These are phyloP conservation scores for Leishmania mexicana DNA, from an alignment of 208 protist species.

Conservation along the genomic window DNA sequence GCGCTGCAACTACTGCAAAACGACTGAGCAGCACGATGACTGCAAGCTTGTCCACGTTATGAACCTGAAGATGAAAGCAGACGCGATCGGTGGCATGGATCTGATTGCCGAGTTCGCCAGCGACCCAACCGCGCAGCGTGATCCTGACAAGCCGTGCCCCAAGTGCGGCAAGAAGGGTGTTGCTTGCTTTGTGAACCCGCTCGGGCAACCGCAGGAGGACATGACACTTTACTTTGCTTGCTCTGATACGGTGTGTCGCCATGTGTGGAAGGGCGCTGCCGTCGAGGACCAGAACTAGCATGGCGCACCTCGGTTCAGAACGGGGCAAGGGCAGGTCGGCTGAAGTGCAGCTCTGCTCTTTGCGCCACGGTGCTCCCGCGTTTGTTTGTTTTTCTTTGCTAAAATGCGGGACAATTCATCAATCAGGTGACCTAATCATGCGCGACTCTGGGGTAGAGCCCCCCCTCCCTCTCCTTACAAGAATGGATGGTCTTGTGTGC, in stretches of 20 bases:
- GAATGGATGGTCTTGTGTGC: not conserved
- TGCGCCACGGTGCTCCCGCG: not conserved
- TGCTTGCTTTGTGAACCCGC: slow-evolving; percentile 89
- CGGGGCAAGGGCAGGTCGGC: not conserved
- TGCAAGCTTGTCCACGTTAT: slow-evolving; percentile 89
- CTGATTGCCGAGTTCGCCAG: slow-evolving; percentile 87
- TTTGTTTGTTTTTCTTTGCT: not conserved
- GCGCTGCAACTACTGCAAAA: slow-evolving; percentile 89
- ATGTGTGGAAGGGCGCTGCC: slow-evolving; percentile 85
- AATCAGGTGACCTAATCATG: not conserved
- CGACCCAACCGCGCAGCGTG: slow-evolving; percentile 89
- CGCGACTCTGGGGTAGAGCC: not conserved
- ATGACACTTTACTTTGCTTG: slow-evolving; percentile 93
- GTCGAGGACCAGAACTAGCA: slow-evolving; percentile 46
- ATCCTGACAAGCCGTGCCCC: slow-evolving; percentile 76
- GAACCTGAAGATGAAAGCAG: slow-evolving; percentile 86
- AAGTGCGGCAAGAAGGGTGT: slow-evolving; percentile 72
- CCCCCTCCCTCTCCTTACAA: not conserved
- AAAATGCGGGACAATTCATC: not conserved
- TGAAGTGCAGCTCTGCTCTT: not conserved
- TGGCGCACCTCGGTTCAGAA: not conserved
- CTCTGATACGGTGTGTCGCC: slow-evolving; percentile 74
- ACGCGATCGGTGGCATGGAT: slow-evolving; percentile 74
- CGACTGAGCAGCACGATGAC: slow-evolving; percentile 75
- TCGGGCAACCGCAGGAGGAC: slow-evolving; percentile 88